Evolutionary conservation across 2,329 filamentous ascomycete genomes (phyloP), one percentile per base, ranked within the genome.

Genomic region (Microcyclospora tardicrescens): DNA sequence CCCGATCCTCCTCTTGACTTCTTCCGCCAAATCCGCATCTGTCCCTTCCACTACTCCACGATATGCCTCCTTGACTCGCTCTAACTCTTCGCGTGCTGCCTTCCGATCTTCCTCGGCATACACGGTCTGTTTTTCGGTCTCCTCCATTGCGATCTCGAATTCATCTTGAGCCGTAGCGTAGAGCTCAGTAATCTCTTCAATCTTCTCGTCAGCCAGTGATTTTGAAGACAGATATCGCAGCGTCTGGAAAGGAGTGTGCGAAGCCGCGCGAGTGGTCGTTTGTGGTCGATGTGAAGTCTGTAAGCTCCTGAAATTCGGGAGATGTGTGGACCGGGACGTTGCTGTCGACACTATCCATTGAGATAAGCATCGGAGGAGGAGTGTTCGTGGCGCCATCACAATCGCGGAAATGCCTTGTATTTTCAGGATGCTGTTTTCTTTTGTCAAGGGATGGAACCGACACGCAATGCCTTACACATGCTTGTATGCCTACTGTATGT

Each of bases 21-120:
- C 69, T 39, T 68, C 64, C 13, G 60, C 64, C 29, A 71, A 52
- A 28, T 62, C 60, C 11, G 52, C 47, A 49, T 65, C 59, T 19
- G 50, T 43, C 6, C 63, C 62, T 24, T 62, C 60, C 5, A 71
- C 45, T 1, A 66, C 59, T 13, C 53, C 54, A 28, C 58, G 56
- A 42, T 68, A 74, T 10, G 61, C 66, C 36, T 63, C 60, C 43
- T 71, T 58, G 38, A 75, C 57, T 44, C 59, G 62, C 31, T 63
- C 62, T 39, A 75, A 48, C 46, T 72, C 71, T 50, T 72, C 69
- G 10, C 66, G 51, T 27, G 71, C 70, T 16, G 70, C 70, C 13
- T 63, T 65, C 4, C 72, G 58, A 43, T 75, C 71, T 16, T 69
- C 69, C 13, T 65, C 61, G 2, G 72, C 72, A 53, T 75, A 75